A percentile compares a stretch with the other conserved stretches of the same genome.
These are phyloP conservation scores for Tricholoma terreum DNA, from an alignment of 768 basidiomycete genomes.

Conservation along the genomic window DNA sequence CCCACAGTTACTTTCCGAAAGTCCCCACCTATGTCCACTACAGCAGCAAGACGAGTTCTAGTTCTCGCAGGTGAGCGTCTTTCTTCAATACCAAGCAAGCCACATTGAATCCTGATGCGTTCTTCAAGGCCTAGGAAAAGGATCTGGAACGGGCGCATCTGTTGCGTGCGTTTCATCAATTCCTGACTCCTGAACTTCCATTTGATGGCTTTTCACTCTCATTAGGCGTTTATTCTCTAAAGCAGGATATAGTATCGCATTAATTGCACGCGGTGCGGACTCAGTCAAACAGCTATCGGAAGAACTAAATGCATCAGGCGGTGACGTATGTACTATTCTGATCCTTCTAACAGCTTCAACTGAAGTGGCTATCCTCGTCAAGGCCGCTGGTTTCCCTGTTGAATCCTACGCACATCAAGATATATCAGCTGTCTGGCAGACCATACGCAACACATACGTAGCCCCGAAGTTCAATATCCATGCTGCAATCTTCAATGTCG, in stretches of 20 bases:
- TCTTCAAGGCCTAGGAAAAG: conserved; percentile 41
- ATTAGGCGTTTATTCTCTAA: conserved; percentile 56
- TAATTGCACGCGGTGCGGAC: conserved; percentile 57
- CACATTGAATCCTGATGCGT: too few relatives aligned
- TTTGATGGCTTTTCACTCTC: conserved; percentile 1
- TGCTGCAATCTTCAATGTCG: conserved; percentile 65
- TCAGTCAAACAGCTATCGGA: conserved; percentile 49
- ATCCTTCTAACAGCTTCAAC: neutral
- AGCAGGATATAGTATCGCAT: conserved; percentile 62
- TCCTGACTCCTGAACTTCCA: neutral
- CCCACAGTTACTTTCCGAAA: neutral
- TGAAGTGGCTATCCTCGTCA: conserved; percentile 6
- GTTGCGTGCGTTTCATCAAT: conserved; percentile 44
- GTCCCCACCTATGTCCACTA: conserved; percentile 2
- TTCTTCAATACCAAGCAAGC: neutral
- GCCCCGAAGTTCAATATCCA: conserved; percentile 50
- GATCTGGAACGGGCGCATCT: conserved; percentile 54
- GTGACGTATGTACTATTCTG: conserved; percentile 40
- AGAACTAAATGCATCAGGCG: conserved; percentile 56
- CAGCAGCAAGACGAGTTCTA: neutral
- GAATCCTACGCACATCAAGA: conserved; percentile 46
- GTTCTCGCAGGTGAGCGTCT: conserved; percentile 3
- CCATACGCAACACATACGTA: conserved; percentile 44
- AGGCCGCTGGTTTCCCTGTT: conserved; percentile 62
- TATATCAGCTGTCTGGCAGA: conserved; percentile 46